Percentiles rank a stretch among this genome's conserved stretches.
phyloP scores from a whole-genome alignment of 768 basidiomycete genomes.

The Mycena olivaceomarginata region DNA sequence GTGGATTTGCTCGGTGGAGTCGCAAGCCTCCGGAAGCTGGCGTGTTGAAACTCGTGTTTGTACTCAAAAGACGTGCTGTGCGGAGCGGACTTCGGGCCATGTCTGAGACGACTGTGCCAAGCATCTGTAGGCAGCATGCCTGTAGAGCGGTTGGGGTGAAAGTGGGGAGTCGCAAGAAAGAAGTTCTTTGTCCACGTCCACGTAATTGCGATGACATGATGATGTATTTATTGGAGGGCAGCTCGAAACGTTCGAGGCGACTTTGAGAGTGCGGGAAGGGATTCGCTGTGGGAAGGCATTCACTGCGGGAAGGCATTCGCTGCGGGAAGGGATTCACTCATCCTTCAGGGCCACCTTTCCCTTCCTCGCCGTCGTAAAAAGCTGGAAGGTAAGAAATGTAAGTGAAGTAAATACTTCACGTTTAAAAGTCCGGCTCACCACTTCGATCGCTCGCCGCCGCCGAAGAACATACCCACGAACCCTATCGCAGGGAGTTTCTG shows the following conservation, averaged over 20 bases:
- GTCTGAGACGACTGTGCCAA: slow-evolving; percentile 78
- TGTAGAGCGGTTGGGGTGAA: slow-evolving; percentile 1
- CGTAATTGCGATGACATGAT: slow-evolving; percentile 3
- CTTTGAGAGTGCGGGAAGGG: too few species aligned
- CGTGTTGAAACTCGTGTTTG: slow-evolving; percentile 76
- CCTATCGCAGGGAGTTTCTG: background rate
- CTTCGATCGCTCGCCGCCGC: background rate
- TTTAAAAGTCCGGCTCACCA: background rate
- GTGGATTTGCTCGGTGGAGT: slow-evolving; percentile 70
- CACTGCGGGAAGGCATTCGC: background rate
- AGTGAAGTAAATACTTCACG: background rate
- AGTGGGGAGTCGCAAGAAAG: background rate
- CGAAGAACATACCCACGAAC: too few species aligned
- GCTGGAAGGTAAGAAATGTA: background rate
- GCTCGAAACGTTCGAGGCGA: too few species aligned
- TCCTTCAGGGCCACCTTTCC: background rate
- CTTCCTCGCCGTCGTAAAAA: background rate
- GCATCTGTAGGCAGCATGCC: slow-evolving; percentile 67
- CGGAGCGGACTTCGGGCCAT: slow-evolving; percentile 68
- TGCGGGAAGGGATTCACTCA: background rate
- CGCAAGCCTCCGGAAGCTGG: slow-evolving; percentile 73
- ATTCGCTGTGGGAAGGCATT: too few species aligned
- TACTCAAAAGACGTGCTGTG: slow-evolving; percentile 89
- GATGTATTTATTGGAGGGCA: background rate
- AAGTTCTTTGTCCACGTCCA: background rate